Conservation (phyloP, 1,284 basidiomycete genomes). For the Cutaneotrichosporon dermatis region DNA sequence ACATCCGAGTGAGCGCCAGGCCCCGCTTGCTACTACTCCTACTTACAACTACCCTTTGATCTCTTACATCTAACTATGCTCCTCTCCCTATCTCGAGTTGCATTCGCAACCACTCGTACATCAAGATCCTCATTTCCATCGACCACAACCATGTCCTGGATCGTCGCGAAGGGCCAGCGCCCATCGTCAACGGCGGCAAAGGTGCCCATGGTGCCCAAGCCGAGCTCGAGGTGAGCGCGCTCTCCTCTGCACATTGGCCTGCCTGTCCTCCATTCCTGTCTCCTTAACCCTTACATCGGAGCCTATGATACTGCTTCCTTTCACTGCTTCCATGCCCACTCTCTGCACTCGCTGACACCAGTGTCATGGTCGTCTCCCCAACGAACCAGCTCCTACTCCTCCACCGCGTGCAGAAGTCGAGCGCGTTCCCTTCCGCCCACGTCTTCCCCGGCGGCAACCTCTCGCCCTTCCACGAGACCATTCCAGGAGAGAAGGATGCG, state of each 20-base stretch:
- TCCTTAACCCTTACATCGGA: too few relatives aligned
- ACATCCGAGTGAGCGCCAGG: too few relatives aligned
- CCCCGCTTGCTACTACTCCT: too few relatives aligned
- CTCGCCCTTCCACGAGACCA: conserved; percentile 40
- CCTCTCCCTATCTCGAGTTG: background rate
- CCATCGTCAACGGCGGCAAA: background rate
- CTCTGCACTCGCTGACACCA: background rate
- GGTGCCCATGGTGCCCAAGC: background rate
- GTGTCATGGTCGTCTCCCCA: conserved; percentile 37
- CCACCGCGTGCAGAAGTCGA: conserved; percentile 46
- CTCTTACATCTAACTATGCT: background rate
- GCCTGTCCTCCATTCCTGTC: too few relatives aligned
- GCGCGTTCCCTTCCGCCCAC: conserved; percentile 54
- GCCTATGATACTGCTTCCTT: too few relatives aligned
- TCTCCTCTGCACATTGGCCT: too few relatives aligned
- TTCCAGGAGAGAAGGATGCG: conserved; percentile 1
- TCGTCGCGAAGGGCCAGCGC: background rate
- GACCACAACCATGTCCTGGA: background rate
- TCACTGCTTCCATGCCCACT: too few relatives aligned
- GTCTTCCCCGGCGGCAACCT: conserved; percentile 50
- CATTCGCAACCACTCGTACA: background rate
- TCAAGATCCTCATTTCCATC: background rate
- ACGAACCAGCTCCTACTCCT: conserved; percentile 38
- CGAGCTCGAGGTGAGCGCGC: conserved; percentile 1
- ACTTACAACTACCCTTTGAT: too few relatives aligned